Conservation (phyloP, 495 filamentous ascomycete genomes). For the Chaetomium tenue region DNA sequence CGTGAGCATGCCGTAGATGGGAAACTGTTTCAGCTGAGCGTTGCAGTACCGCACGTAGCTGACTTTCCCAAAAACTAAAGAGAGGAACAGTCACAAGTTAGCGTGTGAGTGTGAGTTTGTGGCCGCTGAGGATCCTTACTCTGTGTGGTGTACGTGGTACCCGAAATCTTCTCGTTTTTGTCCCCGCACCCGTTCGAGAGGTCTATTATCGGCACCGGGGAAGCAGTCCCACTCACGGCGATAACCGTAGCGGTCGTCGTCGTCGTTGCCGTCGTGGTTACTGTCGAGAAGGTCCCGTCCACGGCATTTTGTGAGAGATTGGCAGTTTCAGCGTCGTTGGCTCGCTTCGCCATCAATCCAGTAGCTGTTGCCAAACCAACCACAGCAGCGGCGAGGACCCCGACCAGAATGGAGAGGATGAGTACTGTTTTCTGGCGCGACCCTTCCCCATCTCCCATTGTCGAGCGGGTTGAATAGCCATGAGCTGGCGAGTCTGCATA, state of each 20-base stretch:
- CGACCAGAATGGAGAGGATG: neutral
- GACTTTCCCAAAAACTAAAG: neutral
- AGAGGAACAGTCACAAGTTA: neutral
- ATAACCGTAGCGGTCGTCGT: neutral
- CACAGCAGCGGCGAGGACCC: neutral
- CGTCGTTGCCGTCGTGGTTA: neutral
- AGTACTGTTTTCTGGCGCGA: neutral
- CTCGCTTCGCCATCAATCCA: neutral
- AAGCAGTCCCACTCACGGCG: neutral
- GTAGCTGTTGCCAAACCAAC: neutral
- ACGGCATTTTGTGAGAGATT: neutral
- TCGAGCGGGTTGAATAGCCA: neutral
- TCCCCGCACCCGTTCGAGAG: neutral
- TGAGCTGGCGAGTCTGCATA: neutral
- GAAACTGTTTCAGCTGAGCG: neutral
- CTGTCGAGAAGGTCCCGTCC: neutral
- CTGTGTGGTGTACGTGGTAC: neutral
- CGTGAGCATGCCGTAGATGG: slow-evolving; percentile 1
- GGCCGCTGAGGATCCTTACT: neutral
- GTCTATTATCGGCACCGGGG: neutral
- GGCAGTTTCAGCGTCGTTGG: neutral
- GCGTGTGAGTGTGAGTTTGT: neutral
- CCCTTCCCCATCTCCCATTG: neutral
- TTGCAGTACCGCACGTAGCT: neutral
- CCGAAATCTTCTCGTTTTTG: neutral